phyloP scores from a whole-genome alignment of 2,329 filamentous ascomycete species.

The Nemania sp. region DNA sequence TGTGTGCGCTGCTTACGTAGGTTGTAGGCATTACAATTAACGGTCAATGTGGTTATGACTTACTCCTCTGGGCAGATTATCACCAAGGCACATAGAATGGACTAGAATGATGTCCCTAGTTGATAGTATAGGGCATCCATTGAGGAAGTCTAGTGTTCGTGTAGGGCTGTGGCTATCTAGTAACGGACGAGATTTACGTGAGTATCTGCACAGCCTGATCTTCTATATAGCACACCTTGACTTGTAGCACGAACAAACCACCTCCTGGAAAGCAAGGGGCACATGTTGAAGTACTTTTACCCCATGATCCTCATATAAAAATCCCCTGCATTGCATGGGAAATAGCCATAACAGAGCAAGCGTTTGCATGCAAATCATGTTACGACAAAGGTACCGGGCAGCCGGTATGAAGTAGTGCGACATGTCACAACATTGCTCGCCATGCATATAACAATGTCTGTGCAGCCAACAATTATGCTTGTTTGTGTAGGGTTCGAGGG shows the following conservation, averaged over 20 bases:
- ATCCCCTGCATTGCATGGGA: not conserved
- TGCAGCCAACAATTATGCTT: not conserved
- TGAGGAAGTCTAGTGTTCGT: not conserved
- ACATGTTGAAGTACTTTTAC: not conserved
- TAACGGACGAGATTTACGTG: not conserved
- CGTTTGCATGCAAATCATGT: not conserved
- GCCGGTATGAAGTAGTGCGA: not conserved
- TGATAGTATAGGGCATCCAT: not conserved
- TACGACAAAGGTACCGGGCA: not conserved
- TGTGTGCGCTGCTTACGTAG: not conserved
- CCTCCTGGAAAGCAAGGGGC: not conserved
- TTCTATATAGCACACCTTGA: not conserved
- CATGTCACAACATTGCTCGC: not conserved
- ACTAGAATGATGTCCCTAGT: not conserved
- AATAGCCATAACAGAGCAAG: not conserved
- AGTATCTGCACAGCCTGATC: not conserved
- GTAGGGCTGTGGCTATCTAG: not conserved
- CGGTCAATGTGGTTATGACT: not conserved
- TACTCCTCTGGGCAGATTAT: not conserved
- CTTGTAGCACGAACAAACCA: not conserved
- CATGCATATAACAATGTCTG: not conserved
- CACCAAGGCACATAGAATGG: not conserved
- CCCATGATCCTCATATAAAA: not conserved
- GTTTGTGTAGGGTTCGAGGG: too few species aligned
- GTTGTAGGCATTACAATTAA: not conserved